Conservation (phyloP, 2,329 filamentous ascomycete genomes). For the Fonsecaea multimorphosa region DNA sequence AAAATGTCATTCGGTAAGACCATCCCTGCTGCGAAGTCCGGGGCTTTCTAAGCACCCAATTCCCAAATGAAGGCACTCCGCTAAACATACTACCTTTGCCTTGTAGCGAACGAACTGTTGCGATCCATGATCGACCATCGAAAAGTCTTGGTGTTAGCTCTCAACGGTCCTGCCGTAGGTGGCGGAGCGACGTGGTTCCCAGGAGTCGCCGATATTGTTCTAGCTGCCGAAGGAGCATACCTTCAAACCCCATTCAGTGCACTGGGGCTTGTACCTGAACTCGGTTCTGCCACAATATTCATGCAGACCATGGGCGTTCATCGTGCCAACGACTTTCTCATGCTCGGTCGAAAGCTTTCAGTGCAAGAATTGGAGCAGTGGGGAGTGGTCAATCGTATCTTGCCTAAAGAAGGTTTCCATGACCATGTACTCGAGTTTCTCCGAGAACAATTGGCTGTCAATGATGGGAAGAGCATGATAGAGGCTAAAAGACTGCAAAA, state of each 20-base stretch:
- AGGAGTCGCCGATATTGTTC: slow-evolving; percentile 56
- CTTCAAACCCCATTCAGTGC: slow-evolving; percentile 58
- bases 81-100: too few relatives aligned
- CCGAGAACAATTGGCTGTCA: slow-evolving; percentile 55
- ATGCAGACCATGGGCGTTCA: slow-evolving; percentile 57
- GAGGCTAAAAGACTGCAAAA: slow-evolving; percentile 59
- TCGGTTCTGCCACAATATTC: slow-evolving; percentile 54
- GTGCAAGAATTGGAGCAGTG: slow-evolving; percentile 51
- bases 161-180: slow-evolving; percentile 59
- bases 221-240: slow-evolving; percentile 52
- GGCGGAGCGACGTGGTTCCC: slow-evolving; percentile 60
- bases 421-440: slow-evolving; percentile 50
- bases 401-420: slow-evolving; percentile 50
- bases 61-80: too few relatives aligned
- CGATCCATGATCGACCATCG: slow-evolving; percentile 52
- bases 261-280: slow-evolving; percentile 57
- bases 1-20: too few relatives aligned
- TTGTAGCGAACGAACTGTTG: not conserved
- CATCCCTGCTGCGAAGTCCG: too few relatives aligned
- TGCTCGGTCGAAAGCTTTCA: slow-evolving; percentile 56
- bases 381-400: slow-evolving; percentile 56
- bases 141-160: slow-evolving; percentile 58
- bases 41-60: too few relatives aligned
- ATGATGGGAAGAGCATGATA: slow-evolving; percentile 60
- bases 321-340: slow-evolving; percentile 58